Percentiles rank a stretch among this genome's conserved stretches.
Conservation (phyloP, 2,329 filamentous ascomycete genomes). For the Aspergillus felis region DNA sequence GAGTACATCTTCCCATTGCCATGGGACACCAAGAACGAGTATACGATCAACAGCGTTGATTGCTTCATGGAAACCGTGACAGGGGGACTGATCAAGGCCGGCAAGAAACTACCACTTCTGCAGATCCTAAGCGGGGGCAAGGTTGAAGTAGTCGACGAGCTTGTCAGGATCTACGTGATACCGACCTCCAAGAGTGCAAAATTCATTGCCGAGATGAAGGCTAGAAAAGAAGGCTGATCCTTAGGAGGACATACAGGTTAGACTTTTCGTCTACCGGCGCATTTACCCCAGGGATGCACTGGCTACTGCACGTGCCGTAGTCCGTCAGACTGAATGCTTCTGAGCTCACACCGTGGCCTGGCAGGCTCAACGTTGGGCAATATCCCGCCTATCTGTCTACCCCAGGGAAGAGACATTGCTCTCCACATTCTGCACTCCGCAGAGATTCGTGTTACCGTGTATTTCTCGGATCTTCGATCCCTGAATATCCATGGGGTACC, state of each 20-base stretch:
- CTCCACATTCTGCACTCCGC: not conserved
- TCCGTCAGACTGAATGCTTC: not conserved
- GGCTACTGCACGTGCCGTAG: not conserved
- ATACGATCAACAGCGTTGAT: constrained; percentile 65
- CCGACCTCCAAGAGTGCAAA: constrained; percentile 63
- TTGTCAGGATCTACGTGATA: constrained; percentile 79
- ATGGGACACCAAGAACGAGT: constrained; percentile 72
- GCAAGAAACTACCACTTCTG: constrained; percentile 74
- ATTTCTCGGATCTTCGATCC: not conserved
- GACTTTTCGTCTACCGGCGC: not conserved
- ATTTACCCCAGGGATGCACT: not conserved
- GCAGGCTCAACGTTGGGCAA: not conserved
- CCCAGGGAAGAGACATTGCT: not conserved
- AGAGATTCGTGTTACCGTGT: not conserved
- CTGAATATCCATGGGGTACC: not conserved
- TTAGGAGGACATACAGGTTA: not conserved
- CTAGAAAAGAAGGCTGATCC: constrained; percentile 50
- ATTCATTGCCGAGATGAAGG: constrained; percentile 87
- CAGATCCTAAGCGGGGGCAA: constrained; percentile 72
- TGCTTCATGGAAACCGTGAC: constrained; percentile 81
- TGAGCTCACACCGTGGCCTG: not conserved
- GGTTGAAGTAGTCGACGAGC: constrained; percentile 80
- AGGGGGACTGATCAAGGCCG: constrained; percentile 82
- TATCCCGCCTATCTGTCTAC: not conserved
- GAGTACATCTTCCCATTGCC: constrained; percentile 81